Evolutionary conservation across 164 flowering plant genomes (phyloP).

Genomic region (Platanus orientalis): DNA sequence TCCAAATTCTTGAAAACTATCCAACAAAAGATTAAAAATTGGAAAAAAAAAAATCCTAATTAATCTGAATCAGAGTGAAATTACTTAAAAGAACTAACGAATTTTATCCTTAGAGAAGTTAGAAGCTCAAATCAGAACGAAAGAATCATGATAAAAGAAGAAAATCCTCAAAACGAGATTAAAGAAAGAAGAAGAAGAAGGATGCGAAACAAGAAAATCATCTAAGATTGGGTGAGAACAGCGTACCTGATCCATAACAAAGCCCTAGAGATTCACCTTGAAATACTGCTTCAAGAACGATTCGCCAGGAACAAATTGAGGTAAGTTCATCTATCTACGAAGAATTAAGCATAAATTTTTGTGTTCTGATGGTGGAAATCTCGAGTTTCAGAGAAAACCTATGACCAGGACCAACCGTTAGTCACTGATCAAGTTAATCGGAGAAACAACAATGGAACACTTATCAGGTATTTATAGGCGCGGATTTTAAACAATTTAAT

Average conservation of each 20-base stretch:
- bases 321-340: too few species aligned
- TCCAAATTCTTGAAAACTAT: too few species aligned
- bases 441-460: neutral
- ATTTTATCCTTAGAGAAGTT: too few species aligned
- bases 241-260: slow-evolving; percentile 8
- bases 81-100: too few species aligned
- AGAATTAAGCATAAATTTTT: too few species aligned
- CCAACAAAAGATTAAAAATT: too few species aligned
- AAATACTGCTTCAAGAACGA: neutral
- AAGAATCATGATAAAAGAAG: too few species aligned
- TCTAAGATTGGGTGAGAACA: neutral
- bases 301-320: neutral
- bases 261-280: slow-evolving; percentile 5
- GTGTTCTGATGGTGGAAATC: too few species aligned
- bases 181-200: neutral
- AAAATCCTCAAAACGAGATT: too few species aligned
- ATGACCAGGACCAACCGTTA: neutral
- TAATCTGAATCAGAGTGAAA: too few species aligned
- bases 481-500: neutral
- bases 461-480: slow-evolving; percentile 10
- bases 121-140: neutral
- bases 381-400: too few species aligned
- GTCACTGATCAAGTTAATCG: neutral
- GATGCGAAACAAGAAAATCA: neutral
- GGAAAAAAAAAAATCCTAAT: too few species aligned